Conservation (phyloP, 208 protist genomes). For the Trypanosoma caninum region DNA sequence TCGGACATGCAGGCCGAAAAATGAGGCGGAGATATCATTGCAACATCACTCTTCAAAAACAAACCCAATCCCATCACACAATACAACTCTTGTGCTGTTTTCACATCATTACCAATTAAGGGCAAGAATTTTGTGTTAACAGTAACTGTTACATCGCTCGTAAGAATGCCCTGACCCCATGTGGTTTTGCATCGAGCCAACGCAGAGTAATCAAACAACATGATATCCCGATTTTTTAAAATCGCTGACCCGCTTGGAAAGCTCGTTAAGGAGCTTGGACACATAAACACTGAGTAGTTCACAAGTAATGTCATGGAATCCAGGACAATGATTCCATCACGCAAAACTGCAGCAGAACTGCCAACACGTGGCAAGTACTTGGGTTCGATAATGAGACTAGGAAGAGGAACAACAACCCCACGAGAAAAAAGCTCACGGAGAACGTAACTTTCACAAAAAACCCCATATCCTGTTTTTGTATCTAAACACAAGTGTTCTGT, state of each 20-base stretch:
- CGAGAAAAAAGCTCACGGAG: slow-evolving; percentile 23
- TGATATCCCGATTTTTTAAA: slow-evolving; percentile 23
- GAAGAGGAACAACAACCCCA: slow-evolving; percentile 24
- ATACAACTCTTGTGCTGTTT: slow-evolving; percentile 18
- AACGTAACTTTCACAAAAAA: slow-evolving; percentile 22
- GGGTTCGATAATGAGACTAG: slow-evolving; percentile 26
- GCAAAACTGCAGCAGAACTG: neutral
- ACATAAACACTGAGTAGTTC: slow-evolving; percentile 25
- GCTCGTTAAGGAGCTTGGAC: slow-evolving; percentile 20
- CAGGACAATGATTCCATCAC: slow-evolving; percentile 22
- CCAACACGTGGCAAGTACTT: slow-evolving; percentile 25
- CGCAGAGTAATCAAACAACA: slow-evolving; percentile 22
- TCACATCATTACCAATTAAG: slow-evolving; percentile 19
- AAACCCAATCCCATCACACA: slow-evolving; percentile 29
- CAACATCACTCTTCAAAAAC: slow-evolving; percentile 15
- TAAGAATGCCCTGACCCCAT: slow-evolving; percentile 25
- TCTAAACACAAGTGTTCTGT: slow-evolving; percentile 25
- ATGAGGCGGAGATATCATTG: slow-evolving; percentile 24
- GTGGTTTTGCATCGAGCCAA: slow-evolving; percentile 15
- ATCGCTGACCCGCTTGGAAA: slow-evolving; percentile 9
- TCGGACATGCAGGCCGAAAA: slow-evolving; percentile 22
- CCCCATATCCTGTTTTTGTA: slow-evolving; percentile 16
- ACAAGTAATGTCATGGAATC: slow-evolving; percentile 14
- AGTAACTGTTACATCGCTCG: slow-evolving; percentile 15
- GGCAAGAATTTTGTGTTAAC: slow-evolving; percentile 14